These are phyloP conservation scores for Ogataea thermomethanolica DNA, from an alignment of 805 yeast species.

Conservation along the genomic window DNA sequence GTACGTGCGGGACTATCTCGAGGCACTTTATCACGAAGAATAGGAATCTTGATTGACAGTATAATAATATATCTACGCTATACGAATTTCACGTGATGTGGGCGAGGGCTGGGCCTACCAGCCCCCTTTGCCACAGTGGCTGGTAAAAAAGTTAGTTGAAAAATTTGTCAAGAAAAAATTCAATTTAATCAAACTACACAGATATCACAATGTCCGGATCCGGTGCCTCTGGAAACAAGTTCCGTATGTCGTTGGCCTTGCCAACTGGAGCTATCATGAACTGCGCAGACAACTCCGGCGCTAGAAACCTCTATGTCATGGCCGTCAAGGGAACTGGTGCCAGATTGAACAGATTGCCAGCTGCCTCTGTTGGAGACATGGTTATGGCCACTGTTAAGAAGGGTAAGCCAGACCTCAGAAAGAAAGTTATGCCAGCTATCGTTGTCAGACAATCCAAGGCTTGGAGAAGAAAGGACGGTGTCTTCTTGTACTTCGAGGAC, in stretches of 20 bases:
- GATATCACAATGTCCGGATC: constrained; percentile 63
- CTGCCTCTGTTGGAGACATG: constrained; percentile 99
- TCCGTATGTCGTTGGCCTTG: constrained; percentile 99
- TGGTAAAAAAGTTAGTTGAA: constrained; percentile 5
- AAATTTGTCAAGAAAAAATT: constrained; percentile 8
- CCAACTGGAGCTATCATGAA: constrained; percentile 99
- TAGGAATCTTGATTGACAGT: constrained; percentile 12
- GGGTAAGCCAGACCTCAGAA: constrained; percentile 99
- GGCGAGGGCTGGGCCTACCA: constrained; percentile 1
- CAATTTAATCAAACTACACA: constrained; percentile 8
- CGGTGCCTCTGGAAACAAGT: constrained; percentile 99
- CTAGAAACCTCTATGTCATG: constrained; percentile 97
- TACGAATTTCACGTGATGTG: constrained; percentile 7
- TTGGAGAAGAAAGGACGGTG: constrained; percentile 99
- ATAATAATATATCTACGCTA: constrained; percentile 15
- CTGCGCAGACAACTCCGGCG: constrained; percentile 99
- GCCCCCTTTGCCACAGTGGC: constrained; percentile 5
- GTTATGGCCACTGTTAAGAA: constrained; percentile 99
- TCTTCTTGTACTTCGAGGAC: constrained; percentile 98
- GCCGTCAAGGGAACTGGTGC: constrained; percentile 99
- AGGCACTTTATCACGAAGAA: constrained; percentile 26
- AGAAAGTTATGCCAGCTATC: constrained; percentile 99
- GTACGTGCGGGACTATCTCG: constrained; percentile 75
- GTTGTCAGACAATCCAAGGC: constrained; percentile 99
- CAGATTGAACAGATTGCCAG: constrained; percentile 99